These are phyloP conservation scores for Leucogyrophana mollusca DNA, from an alignment of 768 basidiomycete genomes.

Conservation along the genomic window DNA sequence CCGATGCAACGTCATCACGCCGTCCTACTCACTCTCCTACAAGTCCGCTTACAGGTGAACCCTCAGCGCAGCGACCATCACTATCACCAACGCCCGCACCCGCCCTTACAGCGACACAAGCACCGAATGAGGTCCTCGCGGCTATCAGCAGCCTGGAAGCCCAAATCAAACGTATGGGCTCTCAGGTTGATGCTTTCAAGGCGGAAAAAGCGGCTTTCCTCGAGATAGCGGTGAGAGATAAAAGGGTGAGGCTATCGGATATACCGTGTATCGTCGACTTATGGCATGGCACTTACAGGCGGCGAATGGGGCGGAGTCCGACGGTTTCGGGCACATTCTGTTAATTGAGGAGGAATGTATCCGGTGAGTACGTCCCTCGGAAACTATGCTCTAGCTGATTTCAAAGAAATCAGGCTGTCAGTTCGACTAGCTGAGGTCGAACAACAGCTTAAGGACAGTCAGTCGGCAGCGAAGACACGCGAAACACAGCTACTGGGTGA, in stretches of 20 bases:
- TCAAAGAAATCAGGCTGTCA: constrained; percentile 24
- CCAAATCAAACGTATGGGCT: constrained; percentile 34
- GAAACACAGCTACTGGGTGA: constrained; percentile 34
- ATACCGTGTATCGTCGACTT: background rate
- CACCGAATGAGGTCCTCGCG: background rate
- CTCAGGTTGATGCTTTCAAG: constrained; percentile 35
- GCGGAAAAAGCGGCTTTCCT: constrained; percentile 34
- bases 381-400: background rate
- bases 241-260: constrained; percentile 16
- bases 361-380: constrained; percentile 21
- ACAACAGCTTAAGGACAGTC: constrained; percentile 27
- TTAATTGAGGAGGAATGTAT: constrained; percentile 35
- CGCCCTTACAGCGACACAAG: background rate
- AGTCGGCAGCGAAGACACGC: constrained; percentile 20
- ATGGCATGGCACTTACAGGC: background rate
- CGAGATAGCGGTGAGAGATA: constrained; percentile 17
- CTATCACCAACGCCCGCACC: background rate
- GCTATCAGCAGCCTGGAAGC: constrained; percentile 26
- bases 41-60: no score
- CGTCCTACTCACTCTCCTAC: no score
- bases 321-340: constrained; percentile 22
- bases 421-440: constrained; percentile 26
- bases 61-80: no score
- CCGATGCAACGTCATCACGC: no score
- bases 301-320: background rate